Percentiles rank a stretch among this genome's conserved stretches.
Evolutionary conservation across 768 basidiomycete genomes (phyloP).

Genomic region (Phlebiopsis flavidoalba): DNA sequence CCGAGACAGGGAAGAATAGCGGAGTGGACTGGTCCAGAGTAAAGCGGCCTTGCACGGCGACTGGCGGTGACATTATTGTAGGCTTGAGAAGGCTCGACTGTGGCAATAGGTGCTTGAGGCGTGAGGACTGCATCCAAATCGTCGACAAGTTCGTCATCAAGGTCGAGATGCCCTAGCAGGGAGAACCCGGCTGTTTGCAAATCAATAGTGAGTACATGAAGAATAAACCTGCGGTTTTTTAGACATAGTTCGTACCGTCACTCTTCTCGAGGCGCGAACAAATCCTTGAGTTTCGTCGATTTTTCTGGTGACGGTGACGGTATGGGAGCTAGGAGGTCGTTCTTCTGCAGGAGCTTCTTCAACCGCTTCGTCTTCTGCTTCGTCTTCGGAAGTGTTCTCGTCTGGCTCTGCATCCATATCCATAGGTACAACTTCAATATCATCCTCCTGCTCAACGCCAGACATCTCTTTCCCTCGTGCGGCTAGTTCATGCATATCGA

Average conservation of each 20-base stretch:
- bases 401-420: not conserved
- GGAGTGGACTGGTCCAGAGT: constrained; percentile 49
- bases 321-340: not conserved
- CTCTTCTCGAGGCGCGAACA: constrained; percentile 68
- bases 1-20: constrained; percentile 56
- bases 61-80: constrained; percentile 1
- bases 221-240: not conserved
- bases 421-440: constrained; percentile 16
- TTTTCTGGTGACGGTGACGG: constrained; percentile 6
- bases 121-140: constrained; percentile 30
- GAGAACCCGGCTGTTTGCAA: constrained; percentile 60
- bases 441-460: constrained; percentile 23
- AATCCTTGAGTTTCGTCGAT: constrained; percentile 51
- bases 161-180: constrained; percentile 66
- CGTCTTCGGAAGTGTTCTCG: not conserved
- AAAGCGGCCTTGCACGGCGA: constrained; percentile 19
- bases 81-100: constrained; percentile 10
- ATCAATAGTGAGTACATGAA: not conserved
- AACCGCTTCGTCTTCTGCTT: not conserved
- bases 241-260: constrained; percentile 43
- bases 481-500: constrained; percentile 38
- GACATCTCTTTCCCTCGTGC: constrained; percentile 1
- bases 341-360: not conserved
- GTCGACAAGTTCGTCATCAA: constrained; percentile 70
- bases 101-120: constrained; percentile 15